Conservation (phyloP, 192 early-diverging fungal species). For the Radiomyces spectabilis region DNA sequence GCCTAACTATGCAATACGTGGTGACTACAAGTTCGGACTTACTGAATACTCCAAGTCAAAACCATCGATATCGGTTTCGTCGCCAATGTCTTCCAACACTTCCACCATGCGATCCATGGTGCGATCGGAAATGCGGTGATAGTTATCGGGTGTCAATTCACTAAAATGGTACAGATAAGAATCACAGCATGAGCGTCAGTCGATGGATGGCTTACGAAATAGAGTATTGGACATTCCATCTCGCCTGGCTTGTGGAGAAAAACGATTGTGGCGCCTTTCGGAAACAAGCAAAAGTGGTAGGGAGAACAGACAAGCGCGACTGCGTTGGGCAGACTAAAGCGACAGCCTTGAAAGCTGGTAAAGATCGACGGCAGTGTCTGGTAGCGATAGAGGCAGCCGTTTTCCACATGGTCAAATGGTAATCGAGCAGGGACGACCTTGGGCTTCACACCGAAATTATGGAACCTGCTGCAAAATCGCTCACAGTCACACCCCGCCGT, state of each 20-base stretch:
- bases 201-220: neutral
- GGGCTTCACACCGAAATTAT: too few relatives aligned
- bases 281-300: neutral
- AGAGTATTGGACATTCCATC: neutral
- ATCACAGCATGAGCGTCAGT: neutral
- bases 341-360: too few relatives aligned
- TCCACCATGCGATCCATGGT: slow-evolving; percentile 63
- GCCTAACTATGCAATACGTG: too few relatives aligned
- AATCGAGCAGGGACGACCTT: too few relatives aligned
- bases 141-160: slow-evolving; percentile 44
- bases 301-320: neutral
- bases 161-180: slow-evolving; percentile 11
- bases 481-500: too few relatives aligned
- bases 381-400: too few relatives aligned
- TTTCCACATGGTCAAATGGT: too few relatives aligned
- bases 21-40: neutral
- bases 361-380: too few relatives aligned
- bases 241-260: neutral
- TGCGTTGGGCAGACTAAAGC: too few relatives aligned
- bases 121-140: slow-evolving; percentile 51
- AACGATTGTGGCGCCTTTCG: neutral
- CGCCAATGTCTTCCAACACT: slow-evolving; percentile 70
- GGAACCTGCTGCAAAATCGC: too few relatives aligned
- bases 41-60: slow-evolving; percentile 80
- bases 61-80: slow-evolving; percentile 54